Base-by-base conservation (phyloP, 345 rosid genomes). In the Hibiscus syriacus region DNA sequence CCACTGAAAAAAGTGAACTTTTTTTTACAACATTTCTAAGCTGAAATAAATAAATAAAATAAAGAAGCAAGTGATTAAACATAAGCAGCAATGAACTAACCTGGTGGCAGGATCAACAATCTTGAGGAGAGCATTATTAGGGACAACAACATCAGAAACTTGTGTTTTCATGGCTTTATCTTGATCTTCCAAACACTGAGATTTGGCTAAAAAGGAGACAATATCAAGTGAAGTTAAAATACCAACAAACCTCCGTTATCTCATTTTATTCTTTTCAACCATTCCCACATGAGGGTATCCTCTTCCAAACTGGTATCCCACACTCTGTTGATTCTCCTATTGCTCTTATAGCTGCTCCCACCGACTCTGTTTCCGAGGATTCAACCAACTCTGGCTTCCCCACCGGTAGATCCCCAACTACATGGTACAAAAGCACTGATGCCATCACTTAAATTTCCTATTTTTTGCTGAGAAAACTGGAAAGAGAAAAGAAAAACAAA, bases 321-420 rank as follows among this genome's bases (percentile, higher is more conserved):
- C 95, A 89, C 76, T 94, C 97, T 0, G 98, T 86, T 10, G 96
- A 86, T 67, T 86, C 96, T 5, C 96, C 88, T 3, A 94, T 94
- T 0, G 98, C 96, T 68, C 78, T 66, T 26, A 91, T 86, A 2
- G 99, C 99, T 2, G 89, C 77, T 75, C 87, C 99, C 19, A 94
- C 81, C 11, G 90, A 89, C 84, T 87, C 96, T 3, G 90, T 83
- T 80, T 94, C 98, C 36, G 55, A 73, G 63, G 91, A 91, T 76
- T 94, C 99, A 14, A 79, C 85, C 76, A 91, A 77, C 75, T 91
- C 99, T 22, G 99, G 99, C 83, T 94, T 94, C 68, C 98, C 99
- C 71, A 91, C 98, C 36, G 98, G 91, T 70, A 94, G 90, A 87
- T 94, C 99, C 9, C 99, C 99, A 39, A 89, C 98, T 55, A 91